Evolutionary conservation across 2,329 filamentous ascomycete species (phyloP), one percentile per base, ranked within the genome.

Genomic region (Fusarium citri): DNA sequence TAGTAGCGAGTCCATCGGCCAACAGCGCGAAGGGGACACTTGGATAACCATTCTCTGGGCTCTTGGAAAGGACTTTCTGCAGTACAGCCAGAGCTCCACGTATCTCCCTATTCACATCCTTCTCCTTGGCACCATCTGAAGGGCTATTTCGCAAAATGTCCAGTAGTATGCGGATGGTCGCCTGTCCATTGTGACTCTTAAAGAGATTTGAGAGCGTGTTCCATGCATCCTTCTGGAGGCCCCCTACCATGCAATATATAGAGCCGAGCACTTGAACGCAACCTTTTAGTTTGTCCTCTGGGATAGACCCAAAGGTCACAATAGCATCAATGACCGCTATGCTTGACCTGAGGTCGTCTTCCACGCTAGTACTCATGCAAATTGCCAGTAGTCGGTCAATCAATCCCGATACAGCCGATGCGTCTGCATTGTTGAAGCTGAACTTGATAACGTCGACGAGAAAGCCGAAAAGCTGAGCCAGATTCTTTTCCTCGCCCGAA

Each of bases 201-300:
- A 90, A 91, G 1, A 94, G 82, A 68, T 93, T 91, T 74, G 87
- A 85, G 31, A 94, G 82, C 1, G 89, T 90, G 65, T 88, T 87
- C 91, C 92, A 94, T 5, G 91, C 86, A 42, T 87, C 84, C 66
- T 89, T 88, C 61, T 88, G 83, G 14, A 92, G 83, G 47, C 80
- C 83, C 15, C 83, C 81, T 4, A 94, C 87, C 53, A 92, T 83
- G 65, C 87, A 89, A 76, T 91, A 91, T 64, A 94, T 91, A 42
- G 90, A 91, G 73, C 91, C 91, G 55, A 94, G 82, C 5, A 94
- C 87, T 66, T 91, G 88, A 37, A 94, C 84, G 74, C 90, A 93
- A 34, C 86, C 85, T 71, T 86, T 86, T 42, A 94, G 83, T 62
- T 88, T 89, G 57, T 83, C 82, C 53, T 80, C 82, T 1, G 92